Base-by-base conservation (phyloP, 176 grass and related monocot species). In the Oryza nivara region DNA sequence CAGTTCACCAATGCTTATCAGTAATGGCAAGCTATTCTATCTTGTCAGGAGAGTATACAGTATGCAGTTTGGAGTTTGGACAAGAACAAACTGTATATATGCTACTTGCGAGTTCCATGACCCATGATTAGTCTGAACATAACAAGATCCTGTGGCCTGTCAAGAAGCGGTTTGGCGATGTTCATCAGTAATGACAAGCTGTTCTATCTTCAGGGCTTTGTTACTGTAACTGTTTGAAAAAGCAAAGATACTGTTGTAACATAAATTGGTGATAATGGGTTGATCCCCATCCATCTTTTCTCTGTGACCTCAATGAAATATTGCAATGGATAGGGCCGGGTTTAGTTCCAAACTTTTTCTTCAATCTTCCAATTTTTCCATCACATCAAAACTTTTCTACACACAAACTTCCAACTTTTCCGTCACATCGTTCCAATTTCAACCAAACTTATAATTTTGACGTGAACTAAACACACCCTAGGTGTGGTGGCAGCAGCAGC, bases 291-390 rank as follows among this genome's bases (percentile, higher is more conserved):
- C 51, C 54, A n/a, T 74, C 40, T 26, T 51, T 22, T 76, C 51
- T 76, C 48, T 74, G 13, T 51, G 22, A 36, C 25, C 74, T 60
- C 49, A 76, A 56, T 84, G 73, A 46, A 68, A 41, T 19, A 9
- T 43, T 84, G 73, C 72, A 68, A 41, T 19, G n/a, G n/a, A 14
- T 76, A 28, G 26, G 26, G 26, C 26, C 26, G 26, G 26, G 26
- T 26, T 26, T 26, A 26, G 26, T 26, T 26, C 26, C 1, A 26
- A 26, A 26, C 26, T 26, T 26, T 26, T 26, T 26, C 26, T 26
- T 26, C 26, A 26, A 26, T 1, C 1, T 26, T 26, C 1, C 26
- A 26, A 26, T 26, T 26, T 26, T 26, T 26, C 1, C 26, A 26
- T 26, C 26, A 26, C 26, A 26, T 26, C 26, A 26, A 26, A 26